Evolutionary conservation across 2,329 filamentous ascomycete species (phyloP).

Genomic region (Apiospora malaysiana): DNA sequence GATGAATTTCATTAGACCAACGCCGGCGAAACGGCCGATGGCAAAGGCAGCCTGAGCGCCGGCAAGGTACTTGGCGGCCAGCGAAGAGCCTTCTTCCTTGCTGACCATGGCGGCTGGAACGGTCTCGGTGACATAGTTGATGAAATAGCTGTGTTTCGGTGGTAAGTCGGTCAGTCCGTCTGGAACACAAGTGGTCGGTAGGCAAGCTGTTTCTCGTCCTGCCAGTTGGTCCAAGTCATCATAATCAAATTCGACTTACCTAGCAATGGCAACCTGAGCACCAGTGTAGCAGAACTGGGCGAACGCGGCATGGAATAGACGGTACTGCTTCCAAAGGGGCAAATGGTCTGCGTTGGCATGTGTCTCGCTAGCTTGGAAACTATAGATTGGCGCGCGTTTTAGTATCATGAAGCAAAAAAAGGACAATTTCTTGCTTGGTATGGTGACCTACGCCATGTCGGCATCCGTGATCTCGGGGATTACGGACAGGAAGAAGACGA

Average conservation of each 20-base stretch:
- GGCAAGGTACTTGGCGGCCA: slow-evolving; percentile 71
- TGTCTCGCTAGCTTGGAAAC: slow-evolving; percentile 59
- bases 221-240: background rate
- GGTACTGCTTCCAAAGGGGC: slow-evolving; percentile 73
- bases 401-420: background rate
- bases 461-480: slow-evolving; percentile 76
- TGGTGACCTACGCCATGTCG: slow-evolving; percentile 54
- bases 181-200: slow-evolving; percentile 41
- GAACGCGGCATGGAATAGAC: slow-evolving; percentile 75
- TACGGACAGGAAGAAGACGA: slow-evolving; percentile 69
- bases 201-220: too few relatives aligned
- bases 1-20: slow-evolving; percentile 69
- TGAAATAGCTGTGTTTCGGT: slow-evolving; percentile 59
- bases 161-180: slow-evolving; percentile 34
- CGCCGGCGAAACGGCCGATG: slow-evolving; percentile 72
- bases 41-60: slow-evolving; percentile 78
- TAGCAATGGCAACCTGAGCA: slow-evolving; percentile 69
- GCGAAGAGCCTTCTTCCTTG: slow-evolving; percentile 42
- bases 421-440: too few relatives aligned
- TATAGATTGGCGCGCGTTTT: background rate
- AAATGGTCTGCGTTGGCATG: slow-evolving; percentile 61
- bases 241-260: slow-evolving; percentile 53
- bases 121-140: slow-evolving; percentile 73
- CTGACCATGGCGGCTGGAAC: slow-evolving; percentile 51
- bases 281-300: slow-evolving; percentile 83